phyloP scores from a whole-genome alignment of 208 protist species.

The Leishmania turanica region DNA sequence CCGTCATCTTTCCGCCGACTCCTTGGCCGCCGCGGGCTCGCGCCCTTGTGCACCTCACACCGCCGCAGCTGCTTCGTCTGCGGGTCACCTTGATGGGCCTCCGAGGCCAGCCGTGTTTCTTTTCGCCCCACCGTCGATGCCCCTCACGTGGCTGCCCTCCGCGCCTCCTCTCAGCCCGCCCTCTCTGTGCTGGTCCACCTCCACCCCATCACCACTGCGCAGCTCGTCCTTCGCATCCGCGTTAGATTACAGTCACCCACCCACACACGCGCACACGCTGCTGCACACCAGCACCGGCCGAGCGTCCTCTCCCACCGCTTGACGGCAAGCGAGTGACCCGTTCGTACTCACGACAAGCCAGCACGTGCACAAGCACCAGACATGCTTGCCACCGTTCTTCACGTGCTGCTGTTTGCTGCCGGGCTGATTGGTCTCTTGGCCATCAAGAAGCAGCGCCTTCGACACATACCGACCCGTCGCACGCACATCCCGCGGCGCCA shows the following conservation, averaged over 20 bases:
- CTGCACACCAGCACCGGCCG: neutral
- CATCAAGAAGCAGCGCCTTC: slow-evolving; percentile 69
- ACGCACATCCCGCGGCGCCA: slow-evolving; percentile 80
- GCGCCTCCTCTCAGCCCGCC: neutral
- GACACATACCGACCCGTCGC: slow-evolving; percentile 69
- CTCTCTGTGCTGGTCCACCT: neutral
- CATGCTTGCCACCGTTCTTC: slow-evolving; percentile 33
- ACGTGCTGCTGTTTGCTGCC: slow-evolving; percentile 30
- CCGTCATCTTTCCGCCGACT: neutral
- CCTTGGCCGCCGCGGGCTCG: neutral
- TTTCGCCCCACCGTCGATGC: neutral
- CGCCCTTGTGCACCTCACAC: neutral
- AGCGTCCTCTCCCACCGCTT: neutral
- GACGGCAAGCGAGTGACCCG: neutral
- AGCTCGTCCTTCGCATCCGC: neutral
- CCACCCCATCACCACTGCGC: neutral
- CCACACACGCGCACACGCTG: neutral
- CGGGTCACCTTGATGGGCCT: neutral
- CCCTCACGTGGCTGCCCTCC: neutral
- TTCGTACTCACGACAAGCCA: neutral
- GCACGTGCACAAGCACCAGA: neutral
- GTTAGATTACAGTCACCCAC: neutral
- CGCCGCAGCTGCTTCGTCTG: neutral
- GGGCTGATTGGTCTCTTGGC: slow-evolving; percentile 45
- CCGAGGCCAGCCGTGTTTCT: neutral